Percentiles rank a stretch among this genome's conserved stretches.
Conservation (phyloP, 1,284 basidiomycete genomes). For the Boletus mariae region DNA sequence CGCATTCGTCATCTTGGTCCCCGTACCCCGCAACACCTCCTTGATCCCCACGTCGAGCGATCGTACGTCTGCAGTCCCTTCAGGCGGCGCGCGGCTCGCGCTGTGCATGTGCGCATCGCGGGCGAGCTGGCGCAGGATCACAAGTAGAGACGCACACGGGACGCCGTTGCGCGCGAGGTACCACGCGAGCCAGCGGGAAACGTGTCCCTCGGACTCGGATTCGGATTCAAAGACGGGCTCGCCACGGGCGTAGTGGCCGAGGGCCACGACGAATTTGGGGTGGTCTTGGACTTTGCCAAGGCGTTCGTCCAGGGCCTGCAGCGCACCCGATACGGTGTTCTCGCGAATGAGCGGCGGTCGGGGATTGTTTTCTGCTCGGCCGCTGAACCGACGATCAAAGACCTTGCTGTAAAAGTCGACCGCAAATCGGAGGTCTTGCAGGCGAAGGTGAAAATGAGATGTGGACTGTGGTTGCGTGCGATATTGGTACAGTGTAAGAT, state of each 20-base stretch:
- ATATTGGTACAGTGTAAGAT: constrained; percentile 68
- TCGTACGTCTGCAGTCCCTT: constrained; percentile 46
- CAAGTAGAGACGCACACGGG: constrained; percentile 60
- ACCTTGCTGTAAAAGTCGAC: constrained; percentile 72
- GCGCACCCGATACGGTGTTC: constrained; percentile 59
- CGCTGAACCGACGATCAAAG: constrained; percentile 68
- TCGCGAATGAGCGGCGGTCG: constrained; percentile 66
- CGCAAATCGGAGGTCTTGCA: constrained; percentile 69
- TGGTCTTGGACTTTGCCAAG: constrained; percentile 45
- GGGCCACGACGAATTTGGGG: constrained; percentile 42
- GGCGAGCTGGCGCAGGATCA: constrained; percentile 55
- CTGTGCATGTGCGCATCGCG: constrained; percentile 57
- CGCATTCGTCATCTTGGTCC: constrained; percentile 62
- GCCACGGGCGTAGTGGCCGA: constrained; percentile 54
- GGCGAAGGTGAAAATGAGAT: constrained; percentile 57
- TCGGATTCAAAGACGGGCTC: constrained; percentile 33
- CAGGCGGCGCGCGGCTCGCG: constrained; percentile 37
- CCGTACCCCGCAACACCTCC: constrained; percentile 63
- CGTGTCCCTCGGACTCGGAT: constrained; percentile 5
- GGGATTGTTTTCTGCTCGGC: constrained; percentile 56
- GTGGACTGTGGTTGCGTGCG: constrained; percentile 54
- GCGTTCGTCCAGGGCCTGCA: constrained; percentile 57
- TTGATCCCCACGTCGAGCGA: constrained; percentile 59
- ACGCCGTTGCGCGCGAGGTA: constrained; percentile 68
- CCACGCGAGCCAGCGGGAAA: constrained; percentile 46